A percentile compares a stretch with the other conserved stretches of the same genome.
These are phyloP conservation scores for Eucalyptus erythrocorys DNA, from an alignment of 345 rosid genomes.

Conservation along the genomic window DNA sequence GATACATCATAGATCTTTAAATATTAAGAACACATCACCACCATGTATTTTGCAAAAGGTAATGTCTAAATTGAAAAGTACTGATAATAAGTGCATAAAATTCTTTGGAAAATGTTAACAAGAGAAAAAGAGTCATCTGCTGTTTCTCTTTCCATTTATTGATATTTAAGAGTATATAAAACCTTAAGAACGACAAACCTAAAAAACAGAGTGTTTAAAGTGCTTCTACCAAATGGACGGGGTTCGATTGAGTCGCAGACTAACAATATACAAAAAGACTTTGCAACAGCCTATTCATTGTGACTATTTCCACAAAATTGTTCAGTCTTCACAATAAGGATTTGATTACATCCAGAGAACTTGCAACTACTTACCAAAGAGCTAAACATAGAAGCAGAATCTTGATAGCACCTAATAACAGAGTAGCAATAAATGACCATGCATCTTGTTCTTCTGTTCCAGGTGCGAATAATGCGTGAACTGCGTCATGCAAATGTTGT, in stretches of 20 bases:
- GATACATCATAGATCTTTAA: not conserved
- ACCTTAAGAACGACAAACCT: not conserved
- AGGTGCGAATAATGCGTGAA: constrained; percentile 90
- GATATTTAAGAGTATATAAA: not conserved
- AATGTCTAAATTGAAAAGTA: not conserved
- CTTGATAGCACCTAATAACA: no score
- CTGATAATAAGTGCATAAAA: not conserved
- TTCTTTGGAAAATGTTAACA: not conserved
- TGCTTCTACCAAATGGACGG: not conserved
- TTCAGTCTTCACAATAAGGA: not conserved
- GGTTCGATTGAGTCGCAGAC: not conserved
- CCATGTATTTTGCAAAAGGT: not conserved
- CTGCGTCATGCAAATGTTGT: constrained; percentile 95
- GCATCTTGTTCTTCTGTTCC: not conserved
- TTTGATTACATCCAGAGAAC: not conserved
- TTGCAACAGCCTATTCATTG: not conserved
- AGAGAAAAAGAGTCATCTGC: not conserved
- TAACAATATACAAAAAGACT: not conserved
- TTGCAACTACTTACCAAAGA: no score
- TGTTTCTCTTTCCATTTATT: not conserved
- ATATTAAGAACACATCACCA: not conserved
- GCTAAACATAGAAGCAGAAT: no score
- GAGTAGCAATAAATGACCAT: not conserved
- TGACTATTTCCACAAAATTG: not conserved
- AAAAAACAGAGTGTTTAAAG: not conserved